Evolutionary conservation across 192 early-diverging fungal species (phyloP).

Genomic region (Coemansia sp.): DNA sequence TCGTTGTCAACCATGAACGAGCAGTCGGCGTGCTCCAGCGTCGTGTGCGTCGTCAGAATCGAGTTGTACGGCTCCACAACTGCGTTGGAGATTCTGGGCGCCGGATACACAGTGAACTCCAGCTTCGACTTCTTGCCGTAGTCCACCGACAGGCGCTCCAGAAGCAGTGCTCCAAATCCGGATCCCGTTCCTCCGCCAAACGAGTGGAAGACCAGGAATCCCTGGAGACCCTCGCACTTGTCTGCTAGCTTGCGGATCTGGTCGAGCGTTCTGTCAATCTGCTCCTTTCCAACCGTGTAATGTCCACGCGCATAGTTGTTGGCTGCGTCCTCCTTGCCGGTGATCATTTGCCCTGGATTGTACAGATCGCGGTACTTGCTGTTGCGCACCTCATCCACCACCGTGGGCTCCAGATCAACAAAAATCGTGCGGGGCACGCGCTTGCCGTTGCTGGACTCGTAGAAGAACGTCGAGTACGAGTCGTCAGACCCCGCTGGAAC

Average conservation of each 20-base stretch:
- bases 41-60: conserved; percentile 99
- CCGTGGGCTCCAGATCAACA: conserved; percentile 95
- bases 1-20: conserved; percentile 99
- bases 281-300: conserved; percentile 99
- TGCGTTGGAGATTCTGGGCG: conserved; percentile 94
- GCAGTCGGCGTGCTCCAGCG: conserved; percentile 97
- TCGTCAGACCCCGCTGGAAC: conserved; percentile 61
- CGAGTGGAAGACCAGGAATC: conserved; percentile 99
- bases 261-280: conserved; percentile 95
- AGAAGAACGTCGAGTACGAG: conserved; percentile 99
- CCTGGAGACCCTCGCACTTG: conserved; percentile 97
- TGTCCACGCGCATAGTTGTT: conserved; percentile 99
- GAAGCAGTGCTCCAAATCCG: conserved; percentile 95
- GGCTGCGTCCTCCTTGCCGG: conserved; percentile 99
- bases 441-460: conserved; percentile 98
- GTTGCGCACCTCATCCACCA: conserved; percentile 97
- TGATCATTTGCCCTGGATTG: conserved; percentile 97
- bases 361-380: conserved; percentile 95
- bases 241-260: conserved; percentile 97
- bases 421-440: conserved; percentile 99
- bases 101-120: conserved; percentile 99
- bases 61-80: conserved; percentile 99
- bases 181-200: conserved; percentile 99
- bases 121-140: conserved; percentile 99
- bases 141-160: conserved; percentile 99